phyloP scores from a whole-genome alignment of 768 basidiomycete genomes.

The Amanita subjunquillea region DNA sequence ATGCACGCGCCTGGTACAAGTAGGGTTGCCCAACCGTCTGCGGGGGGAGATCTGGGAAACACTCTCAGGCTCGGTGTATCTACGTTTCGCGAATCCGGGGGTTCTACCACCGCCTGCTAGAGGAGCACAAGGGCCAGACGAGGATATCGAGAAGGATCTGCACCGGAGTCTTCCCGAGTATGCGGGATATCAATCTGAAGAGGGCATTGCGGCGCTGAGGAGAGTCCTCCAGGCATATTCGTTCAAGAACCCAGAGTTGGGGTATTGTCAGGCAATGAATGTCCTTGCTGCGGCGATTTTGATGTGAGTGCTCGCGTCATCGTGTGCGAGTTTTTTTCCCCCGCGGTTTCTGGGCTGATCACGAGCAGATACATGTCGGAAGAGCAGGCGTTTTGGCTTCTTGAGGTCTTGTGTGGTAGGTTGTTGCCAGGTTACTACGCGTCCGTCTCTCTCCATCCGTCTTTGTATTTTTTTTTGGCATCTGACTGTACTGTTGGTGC shows the following conservation, averaged over 20 bases:
- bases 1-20: constrained; percentile 94
- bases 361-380: constrained; percentile 88
- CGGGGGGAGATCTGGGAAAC: constrained; percentile 99
- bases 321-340: neutral
- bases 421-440: constrained; percentile 96
- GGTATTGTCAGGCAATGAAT: constrained; percentile 99
- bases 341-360: neutral
- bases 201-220: constrained; percentile 76
- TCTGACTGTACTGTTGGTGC: no score
- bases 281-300: constrained; percentile 93
- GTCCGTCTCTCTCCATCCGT: constrained; percentile 28
- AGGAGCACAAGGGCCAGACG: constrained; percentile 73
- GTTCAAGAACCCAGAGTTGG: constrained; percentile 86
- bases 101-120: constrained; percentile 64
- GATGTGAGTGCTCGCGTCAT: constrained; percentile 41
- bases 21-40: constrained; percentile 88
- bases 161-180: constrained; percentile 96
- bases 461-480: no score
- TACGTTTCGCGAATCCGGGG: constrained; percentile 85
- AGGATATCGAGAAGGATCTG: constrained; percentile 98
- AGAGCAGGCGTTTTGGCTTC: constrained; percentile 96
- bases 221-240: constrained; percentile 93
- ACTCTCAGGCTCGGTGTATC: constrained; percentile 85
- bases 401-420: constrained; percentile 90
- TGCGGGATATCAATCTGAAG: constrained; percentile 86